Evolutionary conservation across 192 early-diverging fungal genomes (phyloP).

Genomic region (Geranomyces michiganensis): DNA sequence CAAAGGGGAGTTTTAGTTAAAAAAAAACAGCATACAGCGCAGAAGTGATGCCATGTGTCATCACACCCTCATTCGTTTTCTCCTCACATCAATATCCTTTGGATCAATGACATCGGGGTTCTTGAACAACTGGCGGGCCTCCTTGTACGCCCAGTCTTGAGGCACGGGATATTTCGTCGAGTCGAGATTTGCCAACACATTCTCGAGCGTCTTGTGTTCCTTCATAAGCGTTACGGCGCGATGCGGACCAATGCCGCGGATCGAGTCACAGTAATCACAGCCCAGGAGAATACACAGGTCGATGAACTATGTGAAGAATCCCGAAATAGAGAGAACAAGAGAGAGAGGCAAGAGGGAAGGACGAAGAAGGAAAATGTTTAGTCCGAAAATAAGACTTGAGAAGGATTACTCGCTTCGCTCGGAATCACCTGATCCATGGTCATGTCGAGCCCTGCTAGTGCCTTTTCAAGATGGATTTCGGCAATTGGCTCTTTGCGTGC

Average conservation of each 20-base stretch:
- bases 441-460: constrained; percentile 77
- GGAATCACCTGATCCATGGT: constrained; percentile 73
- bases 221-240: constrained; percentile 82
- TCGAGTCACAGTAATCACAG: constrained; percentile 96
- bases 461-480: constrained; percentile 83
- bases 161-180: constrained; percentile 81
- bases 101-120: constrained; percentile 78
- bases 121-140: constrained; percentile 86
- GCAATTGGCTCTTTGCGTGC: constrained; percentile 87
- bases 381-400: too few relatives aligned
- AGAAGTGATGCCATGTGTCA: neutral
- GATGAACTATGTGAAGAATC: too few relatives aligned
- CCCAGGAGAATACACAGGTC: constrained; percentile 96
- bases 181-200: constrained; percentile 72
- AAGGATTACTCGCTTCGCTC: too few relatives aligned
- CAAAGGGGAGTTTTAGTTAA: neutral
- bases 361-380: too few relatives aligned
- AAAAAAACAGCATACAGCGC: neutral
- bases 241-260: constrained; percentile 89
- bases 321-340: too few relatives aligned
- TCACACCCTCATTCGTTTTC: neutral
- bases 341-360: too few relatives aligned
- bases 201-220: constrained; percentile 82
- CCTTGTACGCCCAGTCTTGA: constrained; percentile 85
- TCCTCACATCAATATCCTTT: constrained; percentile 65